A percentile compares a stretch with the other conserved stretches of the same genome.
Conservation (phyloP, 768 basidiomycete species). For the Leccinum uliginosum region DNA sequence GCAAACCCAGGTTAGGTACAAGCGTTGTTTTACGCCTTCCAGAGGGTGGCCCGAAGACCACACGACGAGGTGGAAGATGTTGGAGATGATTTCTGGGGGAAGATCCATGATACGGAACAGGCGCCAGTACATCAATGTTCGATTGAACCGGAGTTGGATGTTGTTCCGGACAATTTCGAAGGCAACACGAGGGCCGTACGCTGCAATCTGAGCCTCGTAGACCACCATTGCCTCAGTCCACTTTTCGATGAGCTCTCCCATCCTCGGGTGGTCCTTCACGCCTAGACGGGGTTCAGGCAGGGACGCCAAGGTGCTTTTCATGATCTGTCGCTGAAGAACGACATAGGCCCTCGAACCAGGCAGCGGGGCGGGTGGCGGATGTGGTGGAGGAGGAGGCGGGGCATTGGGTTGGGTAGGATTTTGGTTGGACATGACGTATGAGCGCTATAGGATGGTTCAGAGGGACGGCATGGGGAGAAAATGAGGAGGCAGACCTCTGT, state of each 20-base stretch:
- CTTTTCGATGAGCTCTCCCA: constrained; percentile 2
- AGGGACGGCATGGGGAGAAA: neutral
- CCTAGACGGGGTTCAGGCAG: constrained; percentile 16
- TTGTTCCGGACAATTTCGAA: constrained; percentile 9
- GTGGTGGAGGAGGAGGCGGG: neutral
- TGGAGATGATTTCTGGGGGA: constrained; percentile 60
- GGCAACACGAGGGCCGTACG: constrained; percentile 18
- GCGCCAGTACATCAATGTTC: constrained; percentile 31
- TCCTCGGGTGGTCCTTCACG: neutral
- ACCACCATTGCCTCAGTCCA: constrained; percentile 16
- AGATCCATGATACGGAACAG: constrained; percentile 58
- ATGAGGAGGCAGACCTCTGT: constrained; percentile 4
- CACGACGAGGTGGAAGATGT: constrained; percentile 57
- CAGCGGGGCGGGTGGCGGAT: constrained; percentile 5
- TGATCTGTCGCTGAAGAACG: constrained; percentile 16
- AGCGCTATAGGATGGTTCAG: constrained; percentile 4
- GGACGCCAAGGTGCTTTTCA: constrained; percentile 15
- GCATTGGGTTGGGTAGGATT: constrained; percentile 9
- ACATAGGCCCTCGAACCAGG: constrained; percentile 20
- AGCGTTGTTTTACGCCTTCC: constrained; percentile 36
- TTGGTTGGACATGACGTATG: constrained; percentile 14
- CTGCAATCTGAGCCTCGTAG: constrained; percentile 19
- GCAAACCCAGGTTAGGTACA: constrained; percentile 57
- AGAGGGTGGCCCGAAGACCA: constrained; percentile 45
- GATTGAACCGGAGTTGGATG: constrained; percentile 17